Percentiles rank a stretch among this genome's conserved stretches.
Evolutionary conservation across 371 early-diverging fungal genomes (phyloP).

Genomic region (Syncephalis fuscata): DNA sequence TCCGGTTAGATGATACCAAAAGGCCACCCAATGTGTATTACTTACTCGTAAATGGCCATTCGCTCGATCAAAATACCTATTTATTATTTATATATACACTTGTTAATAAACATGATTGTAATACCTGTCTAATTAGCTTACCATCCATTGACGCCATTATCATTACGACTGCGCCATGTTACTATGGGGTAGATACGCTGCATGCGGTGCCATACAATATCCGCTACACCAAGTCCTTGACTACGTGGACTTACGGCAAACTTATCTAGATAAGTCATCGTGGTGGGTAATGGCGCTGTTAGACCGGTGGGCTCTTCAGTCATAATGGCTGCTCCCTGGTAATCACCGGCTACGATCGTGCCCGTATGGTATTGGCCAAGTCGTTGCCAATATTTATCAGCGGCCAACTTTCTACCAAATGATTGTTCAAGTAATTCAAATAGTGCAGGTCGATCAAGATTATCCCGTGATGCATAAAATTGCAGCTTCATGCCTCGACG

Average conservation of each 20-base stretch:
- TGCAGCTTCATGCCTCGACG: slow-evolving; percentile 56
- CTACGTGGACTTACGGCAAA: slow-evolving; percentile 74
- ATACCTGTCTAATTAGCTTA: no score
- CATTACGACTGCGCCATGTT: slow-evolving; percentile 74
- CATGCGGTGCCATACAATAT: slow-evolving; percentile 78
- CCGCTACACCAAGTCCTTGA: slow-evolving; percentile 87
- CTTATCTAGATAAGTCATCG: slow-evolving; percentile 63
- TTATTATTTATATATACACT: no score
- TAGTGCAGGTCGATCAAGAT: slow-evolving; percentile 33
- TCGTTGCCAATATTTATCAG: slow-evolving; percentile 37
- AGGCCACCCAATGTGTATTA: slow-evolving; percentile 52
- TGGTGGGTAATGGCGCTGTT: no score
- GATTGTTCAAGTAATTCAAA: slow-evolving; percentile 51
- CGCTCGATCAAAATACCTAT: slow-evolving; percentile 73
- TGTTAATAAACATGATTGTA: no score
- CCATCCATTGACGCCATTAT: slow-evolving; percentile 89
- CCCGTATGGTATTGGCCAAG: slow-evolving; percentile 28
- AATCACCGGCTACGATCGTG: slow-evolving; percentile 79
- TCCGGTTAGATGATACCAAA: slow-evolving; percentile 41
- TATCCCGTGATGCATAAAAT: slow-evolving; percentile 22
- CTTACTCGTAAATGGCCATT: slow-evolving; percentile 48
- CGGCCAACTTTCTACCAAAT: slow-evolving; percentile 49
- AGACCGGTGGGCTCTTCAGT: slow-evolving; percentile 15
- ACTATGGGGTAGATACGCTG: slow-evolving; percentile 47
- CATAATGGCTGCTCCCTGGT: slow-evolving; percentile 59